Evolutionary conservation across 2,329 filamentous ascomycete genomes (phyloP), one percentile per base, ranked within the genome.

Genomic region (Neofusicoccum umdonicola): DNA sequence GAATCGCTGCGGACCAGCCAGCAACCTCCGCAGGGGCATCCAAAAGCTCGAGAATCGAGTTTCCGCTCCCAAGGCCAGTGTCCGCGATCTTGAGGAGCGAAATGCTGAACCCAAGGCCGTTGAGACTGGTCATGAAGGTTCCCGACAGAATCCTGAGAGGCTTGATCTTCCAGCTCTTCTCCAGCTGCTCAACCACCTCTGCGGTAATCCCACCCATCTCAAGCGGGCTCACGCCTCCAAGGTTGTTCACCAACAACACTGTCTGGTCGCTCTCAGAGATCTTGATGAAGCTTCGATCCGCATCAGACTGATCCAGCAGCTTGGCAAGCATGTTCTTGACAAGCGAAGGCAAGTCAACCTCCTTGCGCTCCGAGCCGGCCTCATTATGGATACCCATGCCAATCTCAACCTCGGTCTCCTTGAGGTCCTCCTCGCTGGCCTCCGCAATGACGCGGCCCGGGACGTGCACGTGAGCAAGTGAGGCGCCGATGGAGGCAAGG

Each of bases 381-480:
- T 79, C 77, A 47, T 69, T 67, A 74, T 92, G 90, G 69, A 90
- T 90, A 8, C 89, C 89, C 88, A 91, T 91, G 1, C 89, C 89
- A 68, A 90, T 81, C 76, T 90, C 88, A 22, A 89, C 81, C 70
- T 89, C 85, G 19, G 82, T 83, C 15, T 82, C 76, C 52, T 79
- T 82, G 65, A 94, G 77, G 47, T 88, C 87, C 27, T 87, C 85
- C 11, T 81, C 81, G 48, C 82, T 83, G 12, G 77, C 73, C 68
- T 87, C 84, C 0, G 80, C 77, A 6, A 81, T 73, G 1, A 81
- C 85, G 66, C 93, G 85, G 3, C 94, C 93, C 0, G 94, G 94
- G 0, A 97, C 91, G 74, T 97, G 94, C n/a, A 97, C 93, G 74
- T 96, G 93, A 68, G 90, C 89, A 47, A 97, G 80, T 62, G 91